phyloP scores from a whole-genome alignment of 257 asterid species.

The Ballota nigra region DNA sequence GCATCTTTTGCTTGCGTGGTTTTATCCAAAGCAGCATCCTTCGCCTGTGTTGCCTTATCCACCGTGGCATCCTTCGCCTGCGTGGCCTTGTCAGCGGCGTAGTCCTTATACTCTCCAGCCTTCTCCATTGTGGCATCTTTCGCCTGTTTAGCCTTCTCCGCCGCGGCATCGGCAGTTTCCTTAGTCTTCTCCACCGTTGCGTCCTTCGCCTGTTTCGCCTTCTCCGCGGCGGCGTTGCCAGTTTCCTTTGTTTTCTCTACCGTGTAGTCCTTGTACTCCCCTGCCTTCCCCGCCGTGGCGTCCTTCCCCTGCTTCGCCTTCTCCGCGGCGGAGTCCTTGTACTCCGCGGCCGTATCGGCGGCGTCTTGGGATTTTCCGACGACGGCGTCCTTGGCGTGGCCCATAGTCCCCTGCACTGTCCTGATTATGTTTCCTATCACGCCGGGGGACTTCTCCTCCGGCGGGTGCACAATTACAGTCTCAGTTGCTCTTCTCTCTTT shows the following conservation, averaged over 20 bases:
- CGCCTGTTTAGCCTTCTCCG: constrained; percentile 11
- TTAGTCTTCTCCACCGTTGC: constrained; percentile 22
- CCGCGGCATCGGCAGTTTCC: constrained; percentile 1
- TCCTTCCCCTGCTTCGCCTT: too few relatives aligned
- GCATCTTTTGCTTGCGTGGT: constrained; percentile 42
- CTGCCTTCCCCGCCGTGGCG: constrained; percentile 13
- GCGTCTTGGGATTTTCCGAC: constrained; percentile 52
- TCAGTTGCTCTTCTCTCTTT: constrained; percentile 38
- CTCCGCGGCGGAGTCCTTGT: not conserved
- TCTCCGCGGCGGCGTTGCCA: constrained; percentile 31
- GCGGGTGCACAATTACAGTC: not conserved
- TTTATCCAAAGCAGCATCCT: constrained; percentile 32
- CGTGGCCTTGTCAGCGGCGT: constrained; percentile 44
- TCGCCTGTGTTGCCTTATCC: constrained; percentile 32
- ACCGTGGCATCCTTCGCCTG: constrained; percentile 32
- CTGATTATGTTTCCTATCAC: constrained; percentile 37
- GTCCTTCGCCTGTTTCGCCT: constrained; percentile 13
- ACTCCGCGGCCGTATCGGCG: constrained; percentile 15
- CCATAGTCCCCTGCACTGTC: constrained; percentile 38
- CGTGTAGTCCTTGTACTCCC: constrained; percentile 37
- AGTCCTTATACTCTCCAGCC: constrained; percentile 30
- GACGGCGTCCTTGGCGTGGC: constrained; percentile 50
- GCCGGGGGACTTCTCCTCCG: constrained; percentile 37
- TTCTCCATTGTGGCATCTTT: constrained; percentile 24
- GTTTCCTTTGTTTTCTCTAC: constrained; percentile 31